These are phyloP conservation scores for Claviceps maximensis DNA, from an alignment of 2,329 filamentous ascomycete genomes.

Conservation along the genomic window DNA sequence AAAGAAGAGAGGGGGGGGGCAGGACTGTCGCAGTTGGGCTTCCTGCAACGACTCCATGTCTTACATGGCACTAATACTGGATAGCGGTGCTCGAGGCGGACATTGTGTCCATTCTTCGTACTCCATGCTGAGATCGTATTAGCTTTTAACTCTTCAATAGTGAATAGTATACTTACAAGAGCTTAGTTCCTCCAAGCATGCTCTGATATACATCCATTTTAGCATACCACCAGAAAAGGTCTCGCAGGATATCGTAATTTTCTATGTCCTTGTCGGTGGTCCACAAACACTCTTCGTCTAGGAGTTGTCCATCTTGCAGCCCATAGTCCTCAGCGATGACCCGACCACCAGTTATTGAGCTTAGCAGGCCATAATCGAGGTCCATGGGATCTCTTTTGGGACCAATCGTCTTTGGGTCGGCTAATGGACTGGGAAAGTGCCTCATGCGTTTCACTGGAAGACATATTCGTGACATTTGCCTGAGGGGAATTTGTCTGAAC, in stretches of 20 bases:
- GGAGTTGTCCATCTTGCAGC: slow-evolving; percentile 16
- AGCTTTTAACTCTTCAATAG: slow-evolving; percentile 7
- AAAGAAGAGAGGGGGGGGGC: background rate
- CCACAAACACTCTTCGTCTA: slow-evolving; percentile 11
- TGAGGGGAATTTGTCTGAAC: slow-evolving; percentile 69
- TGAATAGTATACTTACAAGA: slow-evolving; percentile 47
- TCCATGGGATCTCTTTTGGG: slow-evolving; percentile 21
- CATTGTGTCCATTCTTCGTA: slow-evolving; percentile 76
- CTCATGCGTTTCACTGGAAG: slow-evolving; percentile 43
- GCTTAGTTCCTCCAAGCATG: slow-evolving; percentile 68
- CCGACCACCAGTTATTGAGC: slow-evolving; percentile 25
- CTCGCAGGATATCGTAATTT: slow-evolving; percentile 66
- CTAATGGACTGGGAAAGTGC: slow-evolving; percentile 10
- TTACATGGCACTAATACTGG: slow-evolving; percentile 59
- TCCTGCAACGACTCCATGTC: slow-evolving; percentile 13
- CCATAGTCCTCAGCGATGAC: slow-evolving; percentile 27
- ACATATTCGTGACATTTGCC: slow-evolving; percentile 56
- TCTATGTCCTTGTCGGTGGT: slow-evolving; percentile 54
- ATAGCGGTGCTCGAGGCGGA: slow-evolving; percentile 69
- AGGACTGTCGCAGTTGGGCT: background rate
- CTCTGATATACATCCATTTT: slow-evolving; percentile 92
- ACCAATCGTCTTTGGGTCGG: background rate
- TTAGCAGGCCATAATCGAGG: slow-evolving; percentile 29
- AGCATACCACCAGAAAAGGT: slow-evolving; percentile 91
- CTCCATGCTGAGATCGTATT: slow-evolving; percentile 47